Conservation (phyloP, 257 asterid genomes). For the Solanum microdontum region DNA sequence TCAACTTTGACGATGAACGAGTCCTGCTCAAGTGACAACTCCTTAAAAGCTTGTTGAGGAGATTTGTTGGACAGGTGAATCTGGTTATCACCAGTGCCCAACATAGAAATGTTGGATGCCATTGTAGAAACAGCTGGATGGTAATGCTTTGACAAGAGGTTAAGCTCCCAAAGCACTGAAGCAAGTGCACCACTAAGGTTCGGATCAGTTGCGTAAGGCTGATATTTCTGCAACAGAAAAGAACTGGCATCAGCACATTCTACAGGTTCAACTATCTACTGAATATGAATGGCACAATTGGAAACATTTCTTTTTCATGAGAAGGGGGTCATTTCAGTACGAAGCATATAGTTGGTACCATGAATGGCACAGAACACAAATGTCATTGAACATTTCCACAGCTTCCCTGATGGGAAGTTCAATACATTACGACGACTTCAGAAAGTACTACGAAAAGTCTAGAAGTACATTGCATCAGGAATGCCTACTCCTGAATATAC, state of each 20-base stretch:
- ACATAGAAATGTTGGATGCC: constrained; percentile 54
- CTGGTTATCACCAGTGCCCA: constrained; percentile 49
- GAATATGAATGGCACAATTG: not conserved
- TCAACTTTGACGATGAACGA: constrained; percentile 20
- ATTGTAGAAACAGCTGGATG: constrained; percentile 57
- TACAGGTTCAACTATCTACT: not conserved
- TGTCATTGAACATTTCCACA: not conserved
- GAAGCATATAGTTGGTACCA: not conserved
- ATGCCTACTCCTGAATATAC: not conserved
- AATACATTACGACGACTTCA: not conserved
- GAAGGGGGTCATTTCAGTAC: not conserved
- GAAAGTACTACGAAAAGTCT: not conserved
- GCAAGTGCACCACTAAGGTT: constrained; percentile 93
- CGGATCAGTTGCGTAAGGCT: constrained; percentile 76
- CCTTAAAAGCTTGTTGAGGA: constrained; percentile 72
- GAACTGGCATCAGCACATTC: constrained; percentile 1
- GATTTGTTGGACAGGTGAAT: constrained; percentile 45
- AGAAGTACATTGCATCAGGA: not conserved
- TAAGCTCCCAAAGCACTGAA: constrained; percentile 96
- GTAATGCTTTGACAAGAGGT: constrained; percentile 68
- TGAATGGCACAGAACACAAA: not conserved
- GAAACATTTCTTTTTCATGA: not conserved
- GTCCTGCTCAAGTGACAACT: constrained; percentile 38
- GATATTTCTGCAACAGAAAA: constrained; percentile 52
- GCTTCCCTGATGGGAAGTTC: not conserved